Evolutionary conservation across 2,329 filamentous ascomycete genomes (phyloP).

Genomic region (Colletotrichum sp.): DNA sequence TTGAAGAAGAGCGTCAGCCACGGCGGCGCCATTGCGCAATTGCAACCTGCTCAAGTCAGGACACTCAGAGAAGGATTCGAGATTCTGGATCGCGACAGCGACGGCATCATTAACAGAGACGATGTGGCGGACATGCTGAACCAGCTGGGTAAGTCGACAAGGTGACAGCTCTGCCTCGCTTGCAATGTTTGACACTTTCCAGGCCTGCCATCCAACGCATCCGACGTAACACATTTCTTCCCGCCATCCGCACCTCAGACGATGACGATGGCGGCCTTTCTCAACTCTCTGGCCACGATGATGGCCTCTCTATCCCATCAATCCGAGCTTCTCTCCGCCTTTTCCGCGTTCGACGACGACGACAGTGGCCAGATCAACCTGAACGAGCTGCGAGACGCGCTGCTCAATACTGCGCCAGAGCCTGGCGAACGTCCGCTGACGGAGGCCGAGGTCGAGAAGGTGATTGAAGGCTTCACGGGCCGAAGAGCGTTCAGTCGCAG

Average conservation of each 20-base stretch:
- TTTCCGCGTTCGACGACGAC: conserved; percentile 94
- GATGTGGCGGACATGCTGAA: conserved; percentile 88
- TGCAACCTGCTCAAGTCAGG: conserved; percentile 83
- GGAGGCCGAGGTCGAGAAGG: conserved; percentile 80
- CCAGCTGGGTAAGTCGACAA: conserved; percentile 69
- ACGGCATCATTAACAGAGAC: conserved; percentile 80
- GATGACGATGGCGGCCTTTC: conserved; percentile 83
- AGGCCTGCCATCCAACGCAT: conserved; percentile 76
- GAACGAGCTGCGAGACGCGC: conserved; percentile 78
- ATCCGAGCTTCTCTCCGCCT: conserved; percentile 84
- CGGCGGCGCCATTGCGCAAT: conserved; percentile 68
- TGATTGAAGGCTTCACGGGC: conserved; percentile 86
- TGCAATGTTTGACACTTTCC: conserved; percentile 5
- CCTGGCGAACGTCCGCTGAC: conserved; percentile 69
- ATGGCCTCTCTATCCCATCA: conserved; percentile 78
- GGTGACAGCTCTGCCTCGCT: neutral
- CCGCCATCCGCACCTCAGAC: conserved; percentile 73
- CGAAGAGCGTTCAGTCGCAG: conserved; percentile 80
- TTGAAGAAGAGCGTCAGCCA: conserved; percentile 42
- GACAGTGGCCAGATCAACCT: conserved; percentile 94
- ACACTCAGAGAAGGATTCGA: conserved; percentile 93
- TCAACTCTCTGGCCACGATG: conserved; percentile 79
- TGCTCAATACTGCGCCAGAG: conserved; percentile 83
- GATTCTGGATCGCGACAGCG: conserved; percentile 88
- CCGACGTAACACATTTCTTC: conserved; percentile 83